Evolutionary conservation across 2,329 filamentous ascomycete species (phyloP), one percentile per base, ranked within the genome.

Genomic region (Alternaria arborescens): DNA sequence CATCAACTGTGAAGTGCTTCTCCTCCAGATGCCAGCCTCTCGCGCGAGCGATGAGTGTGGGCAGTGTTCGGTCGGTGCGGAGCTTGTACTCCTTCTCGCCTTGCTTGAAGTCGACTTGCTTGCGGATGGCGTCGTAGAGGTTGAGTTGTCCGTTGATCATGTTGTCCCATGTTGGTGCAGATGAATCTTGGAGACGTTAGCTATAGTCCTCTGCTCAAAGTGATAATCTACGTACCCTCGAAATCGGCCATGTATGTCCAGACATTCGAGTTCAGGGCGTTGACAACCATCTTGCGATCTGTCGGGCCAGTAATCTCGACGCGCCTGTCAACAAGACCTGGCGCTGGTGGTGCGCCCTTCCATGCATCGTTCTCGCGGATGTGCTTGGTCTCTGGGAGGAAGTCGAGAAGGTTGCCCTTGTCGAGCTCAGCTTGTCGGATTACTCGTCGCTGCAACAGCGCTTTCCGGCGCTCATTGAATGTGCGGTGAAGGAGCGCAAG

Each of bases 241-340:
- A 99, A 97, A 81, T 99, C 95, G 48, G 95, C 95, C 95, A 99
- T 99, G 77, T 98, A 99, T 58, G 94, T 98, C 91, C 92, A 98
- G 24, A 98, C 95, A 75, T 98, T 88, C 46, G 94, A 90, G 81
- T 98, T 99, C 78, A 98, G 78, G 10, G 95, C 95, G 79, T 99
- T 99, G 65, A 98, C 92, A 48, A 98, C 93, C 95, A 99, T 99
- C 87, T 98, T 99, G 70, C 95, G 88, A 82, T 98, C 95, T 7
- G 94, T 97, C 1, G 95, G 95, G 8, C 95, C 95, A 5, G 95
- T 99, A 76, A 98, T 99, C 84, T 99, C 95, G 32, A 97, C 92
- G 63, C 95, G 89, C 68, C 95, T 90, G 83, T 99, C 95, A 44
- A 97, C 89, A 57, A 98, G 87, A 60, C 95, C 95, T 0, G 95